These are phyloP conservation scores for Xylariaceae sp. DNA, from an alignment of 2,329 filamentous ascomycete genomes.

Conservation along the genomic window DNA sequence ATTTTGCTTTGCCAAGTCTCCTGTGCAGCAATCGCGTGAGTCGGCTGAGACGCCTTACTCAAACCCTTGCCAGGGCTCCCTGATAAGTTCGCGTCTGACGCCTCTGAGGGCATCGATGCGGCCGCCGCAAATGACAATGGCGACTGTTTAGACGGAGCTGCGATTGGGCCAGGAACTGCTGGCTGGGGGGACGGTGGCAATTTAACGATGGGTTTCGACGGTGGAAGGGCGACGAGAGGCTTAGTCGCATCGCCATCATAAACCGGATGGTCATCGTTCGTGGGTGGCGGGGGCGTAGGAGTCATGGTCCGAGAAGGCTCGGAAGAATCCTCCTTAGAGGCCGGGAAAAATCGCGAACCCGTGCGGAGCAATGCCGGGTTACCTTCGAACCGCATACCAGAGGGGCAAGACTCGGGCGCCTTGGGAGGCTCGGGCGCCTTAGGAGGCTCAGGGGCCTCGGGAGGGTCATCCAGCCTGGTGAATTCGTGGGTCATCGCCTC, in stretches of 20 bases:
- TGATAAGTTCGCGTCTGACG: conserved; percentile 10
- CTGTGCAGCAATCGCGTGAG: conserved; percentile 31
- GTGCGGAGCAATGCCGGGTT: conserved; percentile 29
- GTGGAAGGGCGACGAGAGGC: conserved; percentile 66
- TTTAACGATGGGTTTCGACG: conserved; percentile 69
- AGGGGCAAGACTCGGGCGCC: conserved; percentile 8
- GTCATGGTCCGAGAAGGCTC: conserved; percentile 45
- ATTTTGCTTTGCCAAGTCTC: conserved; percentile 75
- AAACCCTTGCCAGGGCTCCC: conserved; percentile 24
- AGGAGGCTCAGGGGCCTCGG: too few species aligned
- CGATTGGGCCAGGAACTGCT: conserved; percentile 35
- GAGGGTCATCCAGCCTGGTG: too few species aligned
- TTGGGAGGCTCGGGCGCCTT: too few species aligned
- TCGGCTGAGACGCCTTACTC: conserved; percentile 25
- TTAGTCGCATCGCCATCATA: conserved; percentile 61
- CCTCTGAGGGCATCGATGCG: conserved; percentile 24
- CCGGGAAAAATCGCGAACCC: conserved; percentile 58
- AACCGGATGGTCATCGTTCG: conserved; percentile 64
- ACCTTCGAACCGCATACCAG: conserved; percentile 35
- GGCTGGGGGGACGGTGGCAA: conserved; percentile 63
- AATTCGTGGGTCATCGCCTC: too few species aligned
- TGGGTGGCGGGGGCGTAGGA: conserved; percentile 67
- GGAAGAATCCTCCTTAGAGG: conserved; percentile 36
- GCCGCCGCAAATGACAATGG: conserved; percentile 41
- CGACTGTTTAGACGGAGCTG: conserved; percentile 34